Evolutionary conservation across 345 rosid genomes (phyloP), one percentile per base, ranked within the genome.

Genomic region (Acer negundo): DNA sequence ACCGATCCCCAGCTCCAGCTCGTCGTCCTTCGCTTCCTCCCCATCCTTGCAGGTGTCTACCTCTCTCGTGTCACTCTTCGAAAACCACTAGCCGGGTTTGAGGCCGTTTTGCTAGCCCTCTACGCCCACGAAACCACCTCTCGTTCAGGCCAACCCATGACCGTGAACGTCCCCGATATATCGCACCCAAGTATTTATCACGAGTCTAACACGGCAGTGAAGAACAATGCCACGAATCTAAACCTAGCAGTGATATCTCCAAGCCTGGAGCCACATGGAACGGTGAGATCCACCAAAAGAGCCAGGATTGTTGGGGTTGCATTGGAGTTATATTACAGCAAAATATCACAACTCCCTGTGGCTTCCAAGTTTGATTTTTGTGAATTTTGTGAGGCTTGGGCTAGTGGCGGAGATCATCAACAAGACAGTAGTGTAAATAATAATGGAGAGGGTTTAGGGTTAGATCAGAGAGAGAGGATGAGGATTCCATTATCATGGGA

Each of bases 231-330:
- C 4, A 88, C 92, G 16, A 88, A 84, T 1, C 76, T 91, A 53
- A 86, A 91, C 86, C 82, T 91, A 11, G 96, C 94, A 0, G 91
- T 95, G 7, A 80, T 88, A 38, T 90, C 98, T 4, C 90, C 96
- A 0, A 85, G 81, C 17, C 78, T 95, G 62, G 98, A 95, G 83
- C 97, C 98, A 4, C 89, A 91, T 65, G 94, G 97, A 1, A 92
- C 92, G 0, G 90, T 92, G 42, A 81, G 96, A 78, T 92, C 99
- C 46, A 90, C 95, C 0, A 80, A 88, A 12, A 82, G 96, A 0
- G 93, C 94, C 0, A 81, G 96, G 81, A 91, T 93, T 24, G 92
- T 91, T 0, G 94, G 94, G 0, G 97, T 95, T 2, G 89, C 97
- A 0, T 67, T 95, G 65, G 99, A 95, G 77, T 79, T 93, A 15